Percentiles rank a stretch among this genome's conserved stretches.
Conservation (phyloP, 768 basidiomycete genomes). For the Kwoniella shandongensis region DNA sequence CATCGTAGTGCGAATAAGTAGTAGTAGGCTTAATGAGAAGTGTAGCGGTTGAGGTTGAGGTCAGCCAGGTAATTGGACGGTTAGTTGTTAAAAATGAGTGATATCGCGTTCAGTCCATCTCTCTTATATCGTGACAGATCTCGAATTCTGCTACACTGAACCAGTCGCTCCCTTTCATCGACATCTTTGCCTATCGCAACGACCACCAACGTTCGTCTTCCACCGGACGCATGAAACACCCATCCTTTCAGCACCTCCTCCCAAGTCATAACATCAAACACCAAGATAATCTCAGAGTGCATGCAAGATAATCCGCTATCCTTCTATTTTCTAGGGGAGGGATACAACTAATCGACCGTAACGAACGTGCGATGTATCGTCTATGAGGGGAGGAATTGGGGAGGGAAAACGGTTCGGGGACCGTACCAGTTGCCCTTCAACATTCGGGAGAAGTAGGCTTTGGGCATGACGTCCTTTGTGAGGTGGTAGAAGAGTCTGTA, state of each 20-base stretch:
- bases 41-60: too few species aligned
- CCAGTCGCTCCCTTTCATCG: too few species aligned
- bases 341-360: not conserved
- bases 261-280: not conserved
- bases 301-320: not conserved
- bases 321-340: not conserved
- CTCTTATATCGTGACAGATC: too few species aligned
- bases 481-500: conserved; percentile 76
- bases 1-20: too few species aligned
- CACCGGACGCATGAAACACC: not conserved
- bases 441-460: conserved; percentile 47
- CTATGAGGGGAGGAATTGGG: conserved; percentile 35
- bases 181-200: too few species aligned
- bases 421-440: conserved; percentile 53
- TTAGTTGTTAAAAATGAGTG: not conserved
- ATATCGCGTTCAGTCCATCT: not conserved
- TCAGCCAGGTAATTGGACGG: too few species aligned
- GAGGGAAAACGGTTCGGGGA: conserved; percentile 47
- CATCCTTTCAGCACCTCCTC: not conserved
- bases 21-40: too few species aligned
- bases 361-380: not conserved
- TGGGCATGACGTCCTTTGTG: conserved; percentile 63
- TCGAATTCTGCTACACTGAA: too few species aligned
- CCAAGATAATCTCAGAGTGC: not conserved
- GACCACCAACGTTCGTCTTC: too few species aligned